Evolutionary conservation across 1,284 basidiomycete species (phyloP).

Genomic region (Pyrrhoderma noxium): DNA sequence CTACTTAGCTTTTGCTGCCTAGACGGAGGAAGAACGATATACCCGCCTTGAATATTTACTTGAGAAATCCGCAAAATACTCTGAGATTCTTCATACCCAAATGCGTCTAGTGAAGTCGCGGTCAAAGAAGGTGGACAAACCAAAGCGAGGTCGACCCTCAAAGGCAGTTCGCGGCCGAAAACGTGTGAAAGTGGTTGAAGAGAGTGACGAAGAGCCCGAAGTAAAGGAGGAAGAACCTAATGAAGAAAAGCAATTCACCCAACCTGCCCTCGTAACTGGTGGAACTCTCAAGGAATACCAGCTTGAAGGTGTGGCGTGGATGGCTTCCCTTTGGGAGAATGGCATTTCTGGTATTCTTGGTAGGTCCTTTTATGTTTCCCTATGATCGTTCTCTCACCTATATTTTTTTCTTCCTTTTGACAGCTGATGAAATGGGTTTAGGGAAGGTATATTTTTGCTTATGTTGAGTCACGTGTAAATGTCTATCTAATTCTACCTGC

Average conservation of each 20-base stretch:
- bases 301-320: constrained; percentile 93
- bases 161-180: no score
- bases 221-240: constrained; percentile 25
- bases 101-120: constrained; percentile 41
- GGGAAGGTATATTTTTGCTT: constrained; percentile 53
- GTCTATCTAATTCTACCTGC: no score
- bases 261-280: constrained; percentile 79
- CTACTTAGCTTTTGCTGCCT: background rate
- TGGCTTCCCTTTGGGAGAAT: constrained; percentile 88
- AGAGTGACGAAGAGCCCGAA: constrained; percentile 17
- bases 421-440: constrained; percentile 91
- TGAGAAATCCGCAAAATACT: constrained; percentile 56
- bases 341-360: constrained; percentile 92
- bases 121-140: constrained; percentile 13
- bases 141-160: constrained; percentile 6
- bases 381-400: no score
- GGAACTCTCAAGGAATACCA: constrained; percentile 90
- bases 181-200: constrained; percentile 2
- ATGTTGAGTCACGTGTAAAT: background rate
- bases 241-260: constrained; percentile 38
- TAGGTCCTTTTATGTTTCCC: no score
- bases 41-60: constrained; percentile 50
- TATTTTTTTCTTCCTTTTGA: no score
- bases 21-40: constrained; percentile 40
- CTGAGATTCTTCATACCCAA: constrained; percentile 48